phyloP scores from a whole-genome alignment of 495 filamentous ascomycete genomes.

The Bombardia bombarda region DNA sequence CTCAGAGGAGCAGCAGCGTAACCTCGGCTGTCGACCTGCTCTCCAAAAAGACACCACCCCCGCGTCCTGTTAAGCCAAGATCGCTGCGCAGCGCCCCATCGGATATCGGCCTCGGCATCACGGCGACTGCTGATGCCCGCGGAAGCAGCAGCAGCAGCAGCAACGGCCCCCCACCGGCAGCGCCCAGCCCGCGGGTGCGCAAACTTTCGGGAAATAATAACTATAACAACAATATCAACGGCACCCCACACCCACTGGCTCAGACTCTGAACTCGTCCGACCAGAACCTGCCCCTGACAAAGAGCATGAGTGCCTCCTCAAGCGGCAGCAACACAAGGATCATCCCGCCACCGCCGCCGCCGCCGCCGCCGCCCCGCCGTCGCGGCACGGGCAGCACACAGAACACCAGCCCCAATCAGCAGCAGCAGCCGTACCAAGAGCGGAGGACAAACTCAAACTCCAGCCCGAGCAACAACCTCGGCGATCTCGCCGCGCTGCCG shows the following conservation, averaged over 20 bases:
- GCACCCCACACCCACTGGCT: slow-evolving; percentile 21
- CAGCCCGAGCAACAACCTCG: slow-evolving; percentile 12
- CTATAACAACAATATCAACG: slow-evolving; percentile 6
- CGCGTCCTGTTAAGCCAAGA: slow-evolving; percentile 60
- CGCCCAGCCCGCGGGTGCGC: no score
- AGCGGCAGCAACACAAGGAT: background rate
- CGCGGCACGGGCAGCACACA: slow-evolving; percentile 27
- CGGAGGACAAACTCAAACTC: no score
- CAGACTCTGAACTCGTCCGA: slow-evolving; percentile 27
- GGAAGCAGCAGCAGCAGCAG: slow-evolving; percentile 3
- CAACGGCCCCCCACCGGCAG: slow-evolving; percentile 12
- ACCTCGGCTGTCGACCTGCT: slow-evolving; percentile 34
- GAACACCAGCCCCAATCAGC: background rate
- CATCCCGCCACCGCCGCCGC: slow-evolving; percentile 18
- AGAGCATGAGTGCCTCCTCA: background rate
- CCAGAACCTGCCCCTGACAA: slow-evolving; percentile 1
- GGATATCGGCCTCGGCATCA: slow-evolving; percentile 7
- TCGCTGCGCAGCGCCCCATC: slow-evolving; percentile 43
- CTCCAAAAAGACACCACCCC: slow-evolving; percentile 39
- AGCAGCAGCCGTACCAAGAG: background rate
- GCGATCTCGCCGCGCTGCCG: slow-evolving; percentile 22
- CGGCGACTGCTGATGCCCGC: background rate
- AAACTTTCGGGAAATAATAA: background rate
- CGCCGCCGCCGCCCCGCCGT: slow-evolving; percentile 37
- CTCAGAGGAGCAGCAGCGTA: slow-evolving; percentile 12